phyloP scores from a whole-genome alignment of 176 grass and related monocot genomes.

The Oryza meridionalis region DNA sequence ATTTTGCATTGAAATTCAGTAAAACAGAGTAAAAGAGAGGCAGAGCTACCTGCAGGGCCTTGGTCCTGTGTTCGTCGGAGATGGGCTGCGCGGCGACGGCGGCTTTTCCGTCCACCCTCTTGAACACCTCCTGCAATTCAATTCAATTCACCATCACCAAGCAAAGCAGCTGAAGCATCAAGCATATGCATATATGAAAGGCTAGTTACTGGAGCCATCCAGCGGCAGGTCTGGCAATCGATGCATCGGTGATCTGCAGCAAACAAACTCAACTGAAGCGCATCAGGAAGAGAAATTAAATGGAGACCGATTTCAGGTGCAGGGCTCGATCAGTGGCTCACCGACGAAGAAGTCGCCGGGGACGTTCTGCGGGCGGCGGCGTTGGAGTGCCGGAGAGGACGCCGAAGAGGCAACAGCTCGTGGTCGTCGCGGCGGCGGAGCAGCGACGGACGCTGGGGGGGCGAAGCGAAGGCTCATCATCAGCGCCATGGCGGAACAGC shows the following conservation, averaged over 20 bases:
- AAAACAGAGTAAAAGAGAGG: too few species aligned
- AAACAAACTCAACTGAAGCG: too few species aligned
- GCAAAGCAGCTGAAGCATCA: background rate
- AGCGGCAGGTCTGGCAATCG: constrained; percentile 91
- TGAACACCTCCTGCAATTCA: constrained; percentile 64
- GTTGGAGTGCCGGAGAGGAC: constrained; percentile 1
- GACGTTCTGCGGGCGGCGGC: constrained; percentile 60
- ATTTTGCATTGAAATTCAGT: background rate
- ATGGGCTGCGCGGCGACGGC: constrained; percentile 68
- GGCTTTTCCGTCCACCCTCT: constrained; percentile 57
- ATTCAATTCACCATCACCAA: background rate
- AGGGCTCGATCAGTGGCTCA: constrained; percentile 28
- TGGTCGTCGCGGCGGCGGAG: background rate
- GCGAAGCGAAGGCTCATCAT: constrained; percentile 6
- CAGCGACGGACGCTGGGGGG: background rate
- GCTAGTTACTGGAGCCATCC: constrained; percentile 76
- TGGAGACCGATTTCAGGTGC: too few species aligned
- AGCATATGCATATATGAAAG: too few species aligned
- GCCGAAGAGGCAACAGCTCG: background rate
- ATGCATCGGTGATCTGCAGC: constrained; percentile 77
- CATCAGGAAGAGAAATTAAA: background rate
- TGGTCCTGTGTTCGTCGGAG: constrained; percentile 61
- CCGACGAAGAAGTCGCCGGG: constrained; percentile 75
- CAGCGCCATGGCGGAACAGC: constrained; percentile 6
- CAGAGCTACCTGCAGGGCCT: constrained; percentile 63